Percentiles rank a stretch among this genome's conserved stretches.
These are phyloP conservation scores for Zymoseptoria pseudotritici DNA, from an alignment of 2,329 filamentous ascomycete genomes.

Conservation along the genomic window DNA sequence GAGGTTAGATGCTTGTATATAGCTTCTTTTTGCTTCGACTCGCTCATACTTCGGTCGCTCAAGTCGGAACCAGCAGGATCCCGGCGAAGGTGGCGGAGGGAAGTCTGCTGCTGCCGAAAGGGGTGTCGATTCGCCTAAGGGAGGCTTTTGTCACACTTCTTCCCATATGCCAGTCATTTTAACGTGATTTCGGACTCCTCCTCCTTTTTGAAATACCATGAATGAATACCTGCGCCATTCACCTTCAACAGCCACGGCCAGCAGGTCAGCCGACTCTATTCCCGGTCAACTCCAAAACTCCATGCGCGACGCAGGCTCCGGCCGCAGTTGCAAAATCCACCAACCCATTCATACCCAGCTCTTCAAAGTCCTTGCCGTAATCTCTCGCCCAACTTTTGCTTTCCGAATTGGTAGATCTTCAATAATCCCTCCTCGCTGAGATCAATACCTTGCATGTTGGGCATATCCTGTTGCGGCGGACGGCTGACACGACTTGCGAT, in stretches of 20 bases:
- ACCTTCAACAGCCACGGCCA: too few species aligned
- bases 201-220: too few species aligned
- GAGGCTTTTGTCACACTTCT: too few species aligned
- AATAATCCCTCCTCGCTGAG: slow-evolving; percentile 91
- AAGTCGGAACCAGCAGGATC: too few species aligned
- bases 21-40: not conserved
- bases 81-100: too few species aligned
- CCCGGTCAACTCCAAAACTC: too few species aligned
- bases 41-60: not conserved
- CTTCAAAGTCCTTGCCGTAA: slow-evolving; percentile 68
- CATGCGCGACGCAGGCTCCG: not conserved
- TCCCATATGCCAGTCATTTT: too few species aligned
- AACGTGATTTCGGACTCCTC: too few species aligned
- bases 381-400: slow-evolving; percentile 83
- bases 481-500: slow-evolving; percentile 87
- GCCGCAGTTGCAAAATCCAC: not conserved
- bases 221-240: too few species aligned
- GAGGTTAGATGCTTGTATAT: not conserved
- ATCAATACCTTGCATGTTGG: slow-evolving; percentile 85
- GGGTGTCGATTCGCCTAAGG: too few species aligned
- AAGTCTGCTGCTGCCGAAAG: too few species aligned
- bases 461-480: slow-evolving; percentile 81
- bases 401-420: slow-evolving; percentile 89
- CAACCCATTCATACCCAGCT: not conserved
- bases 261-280: too few species aligned